Base-by-base conservation (phyloP, 2,329 filamentous ascomycete genomes). In the Epicoccum sorghinum region DNA sequence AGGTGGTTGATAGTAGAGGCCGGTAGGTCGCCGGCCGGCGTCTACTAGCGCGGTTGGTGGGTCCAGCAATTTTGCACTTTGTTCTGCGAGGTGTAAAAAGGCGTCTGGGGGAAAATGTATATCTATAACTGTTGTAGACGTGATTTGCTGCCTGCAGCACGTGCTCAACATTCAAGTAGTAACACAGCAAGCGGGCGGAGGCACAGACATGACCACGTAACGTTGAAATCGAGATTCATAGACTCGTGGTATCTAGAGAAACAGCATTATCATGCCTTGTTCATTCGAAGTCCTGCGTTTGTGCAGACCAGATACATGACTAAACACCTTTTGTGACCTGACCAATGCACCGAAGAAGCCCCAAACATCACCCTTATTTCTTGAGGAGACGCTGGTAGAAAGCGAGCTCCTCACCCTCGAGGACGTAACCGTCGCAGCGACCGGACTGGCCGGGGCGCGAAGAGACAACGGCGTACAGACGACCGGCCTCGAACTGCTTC, bases 361-460 rank as follows among this genome's bases (percentile, higher is more conserved):
- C 67, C 68, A 67, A 70, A 71, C 54, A 69, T 64, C 60, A 68
- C 64, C 67, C 61, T 84, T 97, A 98, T 87, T 96, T 98, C 88
- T 95, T 90, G 81, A 98, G 91, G 83, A 93, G 93, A 84, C 90
- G 90, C 89, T 96, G 93, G 91, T 99, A 99, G 90, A 99, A 99
- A 80, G 93, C 92, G 76, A 99, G 87, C 88, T 99, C 95, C 82
- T 99, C 95, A 75, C 95, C 95, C 89, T 99, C 95, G 68, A 99
- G 86, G 80, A 99, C 89, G 86, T 99, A 99, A 68, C 95, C 95
- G 79, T 99, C 95, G 75, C 86, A 87, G 82, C 95, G 92, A 75
- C 95, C 95, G 79, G 90, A 95, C 89, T 99, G 95, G 74, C 95
- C 95, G 68, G 95, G 95, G 76, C 95, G 87, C 79, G 89, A 95